A percentile compares a stretch with the other conserved stretches of the same genome.
These are phyloP conservation scores for Saccharomyces hybrid DNA, from an alignment of 1,139 yeast genomes.

Conservation along the genomic window DNA sequence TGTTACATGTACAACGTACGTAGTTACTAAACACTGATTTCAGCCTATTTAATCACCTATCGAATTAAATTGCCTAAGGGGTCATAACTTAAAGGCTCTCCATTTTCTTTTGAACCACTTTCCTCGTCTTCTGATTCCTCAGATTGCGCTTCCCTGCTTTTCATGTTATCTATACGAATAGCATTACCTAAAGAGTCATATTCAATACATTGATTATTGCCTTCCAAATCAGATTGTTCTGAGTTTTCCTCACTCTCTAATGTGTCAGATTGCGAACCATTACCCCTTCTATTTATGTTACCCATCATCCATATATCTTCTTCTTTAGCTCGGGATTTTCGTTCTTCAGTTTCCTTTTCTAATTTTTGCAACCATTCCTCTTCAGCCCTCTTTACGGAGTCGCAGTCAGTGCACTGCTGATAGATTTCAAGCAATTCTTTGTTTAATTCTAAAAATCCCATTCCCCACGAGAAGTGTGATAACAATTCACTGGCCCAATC, in stretches of 20 bases:
- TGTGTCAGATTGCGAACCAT: conserved; percentile 16
- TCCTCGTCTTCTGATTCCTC: conserved; percentile 22
- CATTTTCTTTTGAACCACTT: conserved; percentile 4
- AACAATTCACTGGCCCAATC: conserved; percentile 83
- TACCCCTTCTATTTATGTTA: conserved; percentile 48
- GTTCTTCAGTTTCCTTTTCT: conserved; percentile 59
- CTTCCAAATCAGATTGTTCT: conserved; percentile 22
- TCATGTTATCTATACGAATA: conserved; percentile 16
- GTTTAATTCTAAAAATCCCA: conserved; percentile 74
- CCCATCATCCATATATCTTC: conserved; percentile 78
- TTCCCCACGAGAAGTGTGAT: conserved; percentile 88
- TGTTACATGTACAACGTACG: neutral
- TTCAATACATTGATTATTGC: conserved; percentile 22
- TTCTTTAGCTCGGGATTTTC: conserved; percentile 44
- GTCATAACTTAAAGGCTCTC: conserved; percentile 12
- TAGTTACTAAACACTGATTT: neutral
- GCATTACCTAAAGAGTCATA: conserved; percentile 25
- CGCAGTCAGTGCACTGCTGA: conserved; percentile 73
- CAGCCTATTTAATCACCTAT: neutral
- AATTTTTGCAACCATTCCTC: conserved; percentile 63
- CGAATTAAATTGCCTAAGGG: conserved; percentile 23
- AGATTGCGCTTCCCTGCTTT: conserved; percentile 17
- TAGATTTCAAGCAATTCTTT: conserved; percentile 69
- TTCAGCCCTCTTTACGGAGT: conserved; percentile 66
- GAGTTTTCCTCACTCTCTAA: conserved; percentile 25